Evolutionary conservation across 192 early-diverging fungal species (phyloP), one percentile per base, ranked within the genome.

Genomic region (Linnemannia exigua): DNA sequence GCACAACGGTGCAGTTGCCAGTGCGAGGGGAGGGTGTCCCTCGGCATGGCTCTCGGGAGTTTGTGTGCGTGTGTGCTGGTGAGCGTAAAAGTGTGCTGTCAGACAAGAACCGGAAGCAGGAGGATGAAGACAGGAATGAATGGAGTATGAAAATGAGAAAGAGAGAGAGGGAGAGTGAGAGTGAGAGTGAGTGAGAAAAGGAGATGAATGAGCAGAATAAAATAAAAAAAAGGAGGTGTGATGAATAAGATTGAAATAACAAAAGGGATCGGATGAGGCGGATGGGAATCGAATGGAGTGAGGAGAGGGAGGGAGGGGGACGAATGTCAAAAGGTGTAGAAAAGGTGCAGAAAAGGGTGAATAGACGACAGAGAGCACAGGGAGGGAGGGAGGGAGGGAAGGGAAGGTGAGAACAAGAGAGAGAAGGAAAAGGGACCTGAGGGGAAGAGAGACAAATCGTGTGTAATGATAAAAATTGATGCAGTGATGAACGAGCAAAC

Each of bases 31-130:
- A 58, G 69, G 70, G 11, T 25, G 70, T 31, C 77, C 70, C 77
- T 77, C 76, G 22, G n/a, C 77, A 79, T 79, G 54, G 63, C 52
- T 54, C 22, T 54, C 25, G n/a, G 50, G 5, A 25, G 52, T 54
- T 19, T 54, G 52, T 54, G n/a, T n/a, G n/a, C n/a, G n/a, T n/a
- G n/a, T n/a, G n/a, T n/a, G n/a, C n/a, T n/a, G n/a, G n/a, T n/a
- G n/a, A n/a, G n/a, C n/a, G n/a, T n/a, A n/a, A n/a, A n/a, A n/a
- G n/a, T n/a, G n/a, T n/a, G n/a, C n/a, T n/a, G n/a, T n/a, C n/a
- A n/a, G n/a, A n/a, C n/a, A n/a, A n/a, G n/a, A n/a, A n/a, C n/a
- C n/a, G n/a, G n/a, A n/a, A n/a, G n/a, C n/a, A n/a, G n/a, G n/a
- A n/a, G n/a, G n/a, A n/a, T n/a, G n/a, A n/a, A n/a, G n/a, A n/a